Percentiles rank a stretch among this genome's conserved stretches.
Conservation (phyloP, 352 stramenopile species). For the Peronospora destructor region DNA sequence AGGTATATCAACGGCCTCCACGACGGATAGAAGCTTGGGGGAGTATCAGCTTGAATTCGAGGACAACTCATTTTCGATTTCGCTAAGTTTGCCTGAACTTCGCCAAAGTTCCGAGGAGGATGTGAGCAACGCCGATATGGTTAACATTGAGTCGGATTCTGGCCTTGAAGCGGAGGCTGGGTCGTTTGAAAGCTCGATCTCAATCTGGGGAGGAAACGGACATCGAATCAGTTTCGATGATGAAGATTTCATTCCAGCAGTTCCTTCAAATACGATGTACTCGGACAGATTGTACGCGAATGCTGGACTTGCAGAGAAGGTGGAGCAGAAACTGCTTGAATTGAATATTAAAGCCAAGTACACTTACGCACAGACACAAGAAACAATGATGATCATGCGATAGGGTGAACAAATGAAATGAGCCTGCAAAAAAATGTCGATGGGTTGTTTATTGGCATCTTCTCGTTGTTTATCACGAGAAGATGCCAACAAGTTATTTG, state of each 20-base stretch:
- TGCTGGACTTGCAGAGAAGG: background rate
- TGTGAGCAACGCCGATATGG: background rate
- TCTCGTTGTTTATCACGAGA: background rate
- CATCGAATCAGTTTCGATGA: slow-evolving; percentile 15
- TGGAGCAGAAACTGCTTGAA: slow-evolving; percentile 13
- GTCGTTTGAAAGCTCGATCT: slow-evolving; percentile 10
- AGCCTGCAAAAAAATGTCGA: background rate
- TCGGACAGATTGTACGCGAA: slow-evolving; percentile 2
- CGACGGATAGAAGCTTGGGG: slow-evolving; percentile 12
- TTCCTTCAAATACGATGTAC: slow-evolving; percentile 4
- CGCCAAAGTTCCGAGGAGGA: slow-evolving; percentile 11
- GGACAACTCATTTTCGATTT: slow-evolving; percentile 21
- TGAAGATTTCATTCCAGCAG: slow-evolving; percentile 21
- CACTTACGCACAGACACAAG: slow-evolving; percentile 10
- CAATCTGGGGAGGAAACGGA: slow-evolving; percentile 4
- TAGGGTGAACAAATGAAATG: background rate
- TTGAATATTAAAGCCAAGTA: slow-evolving; percentile 15
- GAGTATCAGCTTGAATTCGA: slow-evolving; percentile 25
- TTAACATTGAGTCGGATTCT: slow-evolving; percentile 7
- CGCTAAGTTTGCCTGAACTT: slow-evolving; percentile 18
- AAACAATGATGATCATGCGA: slow-evolving; percentile 14
- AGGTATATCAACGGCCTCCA: slow-evolving; percentile 17
- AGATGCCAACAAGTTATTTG: background rate
- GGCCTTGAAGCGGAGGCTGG: slow-evolving; percentile 4
- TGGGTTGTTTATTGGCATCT: no score